Conservation (phyloP, 1,284 basidiomycete species). For the Vanrija pseudolonga region DNA sequence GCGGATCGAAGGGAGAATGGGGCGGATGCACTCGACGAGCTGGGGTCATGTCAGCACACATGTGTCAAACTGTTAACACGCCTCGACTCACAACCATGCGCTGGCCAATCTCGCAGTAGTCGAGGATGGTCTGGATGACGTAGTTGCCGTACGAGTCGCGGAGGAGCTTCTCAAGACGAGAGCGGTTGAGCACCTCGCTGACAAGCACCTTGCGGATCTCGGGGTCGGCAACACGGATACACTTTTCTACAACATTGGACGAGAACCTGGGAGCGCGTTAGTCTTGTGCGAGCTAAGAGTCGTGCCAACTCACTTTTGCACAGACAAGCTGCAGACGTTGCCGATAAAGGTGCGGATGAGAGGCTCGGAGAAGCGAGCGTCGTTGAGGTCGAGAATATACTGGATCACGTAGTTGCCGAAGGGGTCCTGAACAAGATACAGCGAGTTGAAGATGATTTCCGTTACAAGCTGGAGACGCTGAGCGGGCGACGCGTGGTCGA, state of each 20-base stretch:
- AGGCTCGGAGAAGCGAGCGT: constrained; percentile 94
- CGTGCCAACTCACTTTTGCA: constrained; percentile 85
- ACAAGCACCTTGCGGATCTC: constrained; percentile 91
- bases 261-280: constrained; percentile 33
- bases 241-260: constrained; percentile 57
- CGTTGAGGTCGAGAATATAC: constrained; percentile 97
- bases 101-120: constrained; percentile 87
- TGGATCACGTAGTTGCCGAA: constrained; percentile 66
- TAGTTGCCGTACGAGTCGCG: constrained; percentile 94
- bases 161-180: constrained; percentile 89
- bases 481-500: constrained; percentile 84
- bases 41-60: constrained; percentile 42
- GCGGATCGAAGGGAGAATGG: constrained; percentile 90
- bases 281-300: too few species aligned
- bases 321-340: constrained; percentile 94
- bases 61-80: not conserved
- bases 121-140: constrained; percentile 89
- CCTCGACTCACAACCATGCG: constrained; percentile 57
- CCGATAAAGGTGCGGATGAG: constrained; percentile 97
- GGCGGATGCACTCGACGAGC: constrained; percentile 90
- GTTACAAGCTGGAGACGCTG: constrained; percentile 96
- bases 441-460: constrained; percentile 97
- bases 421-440: constrained; percentile 97
- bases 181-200: constrained; percentile 90
- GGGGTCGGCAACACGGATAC: constrained; percentile 95